Base-by-base conservation (phyloP, 1,284 basidiomycete species). In the Moesziomyces sp. region DNA sequence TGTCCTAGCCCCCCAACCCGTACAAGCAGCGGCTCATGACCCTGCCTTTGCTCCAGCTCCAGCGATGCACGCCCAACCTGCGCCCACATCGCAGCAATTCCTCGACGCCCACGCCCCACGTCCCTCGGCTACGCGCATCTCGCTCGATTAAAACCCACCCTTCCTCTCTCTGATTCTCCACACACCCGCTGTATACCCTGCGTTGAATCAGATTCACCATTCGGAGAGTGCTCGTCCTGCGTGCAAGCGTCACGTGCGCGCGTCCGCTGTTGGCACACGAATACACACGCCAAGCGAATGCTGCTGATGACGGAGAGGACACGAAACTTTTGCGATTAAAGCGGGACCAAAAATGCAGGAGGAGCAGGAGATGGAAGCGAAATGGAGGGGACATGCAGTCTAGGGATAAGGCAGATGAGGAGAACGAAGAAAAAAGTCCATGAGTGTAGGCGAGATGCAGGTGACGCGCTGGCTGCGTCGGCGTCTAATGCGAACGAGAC, bases 91-190 rank as follows among this genome's bases (percentile, higher is more conserved):
- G 10, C 48, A 58, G 30, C 24, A 50, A 1, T 53, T 49, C 24
- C 19, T 50, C 11, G 45, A 51, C n/a, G 23, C 54, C 9, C 58
- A 57, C 24, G 50, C 58, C 21, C 58, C 59, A 3, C 42, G 44
- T 13, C 65, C 65, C 19, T 48, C 65, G 4, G 38, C 55, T 30
- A 58, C 59, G 3, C 58, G 66, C 24, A 57, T 69, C 48, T 69
- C 59, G 10, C 52, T 69, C 19, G 66, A 69, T 28, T 69, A 18
- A 46, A 24, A 11, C 26, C 28, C 18, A 30, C 26, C 21, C 21
- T 21, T 21, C 21, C 21, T 21, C 21, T 26, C 4, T 23, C 3
- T 42, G 6, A 30, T 40, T 11, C 16, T 24, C 38, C 7, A 26
- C 16, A 6, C 18, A 24, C 18, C 13, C n/a, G 11, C 23, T 23